Percentiles rank a stretch among this genome's conserved stretches.
phyloP scores from a whole-genome alignment of 2,329 filamentous ascomycete species.

The Cladosporium sp. region DNA sequence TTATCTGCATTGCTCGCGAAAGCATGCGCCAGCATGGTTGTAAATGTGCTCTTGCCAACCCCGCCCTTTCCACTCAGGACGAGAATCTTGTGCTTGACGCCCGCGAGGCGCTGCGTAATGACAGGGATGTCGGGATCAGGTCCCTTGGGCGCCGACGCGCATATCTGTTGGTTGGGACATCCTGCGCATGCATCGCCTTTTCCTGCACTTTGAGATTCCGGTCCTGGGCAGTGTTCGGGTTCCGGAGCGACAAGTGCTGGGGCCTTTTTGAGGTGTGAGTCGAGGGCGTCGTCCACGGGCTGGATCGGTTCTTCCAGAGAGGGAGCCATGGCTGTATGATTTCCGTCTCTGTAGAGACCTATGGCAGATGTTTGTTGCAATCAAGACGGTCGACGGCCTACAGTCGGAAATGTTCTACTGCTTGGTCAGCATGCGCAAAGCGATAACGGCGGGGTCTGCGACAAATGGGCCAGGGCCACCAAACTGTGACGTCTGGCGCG shows the following conservation, averaged over 20 bases:
- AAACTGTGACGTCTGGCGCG: background rate
- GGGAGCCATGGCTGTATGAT: slow-evolving; percentile 61
- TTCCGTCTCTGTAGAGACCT: background rate
- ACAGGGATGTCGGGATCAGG: slow-evolving; percentile 89
- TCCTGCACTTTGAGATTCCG: slow-evolving; percentile 64
- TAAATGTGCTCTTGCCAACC: slow-evolving; percentile 94
- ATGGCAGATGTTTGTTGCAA: background rate
- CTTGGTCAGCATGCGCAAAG: slow-evolving; percentile 5
- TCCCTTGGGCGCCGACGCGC: slow-evolving; percentile 87
- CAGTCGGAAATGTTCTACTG: background rate
- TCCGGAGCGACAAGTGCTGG: slow-evolving; percentile 89
- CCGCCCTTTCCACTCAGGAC: slow-evolving; percentile 92
- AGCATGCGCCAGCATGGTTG: slow-evolving; percentile 77
- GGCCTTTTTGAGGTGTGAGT: slow-evolving; percentile 67
- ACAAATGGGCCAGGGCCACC: background rate
- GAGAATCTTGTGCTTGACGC: slow-evolving; percentile 85
- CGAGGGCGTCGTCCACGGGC: slow-evolving; percentile 53
- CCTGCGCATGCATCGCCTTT: slow-evolving; percentile 79
- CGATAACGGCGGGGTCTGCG: slow-evolving; percentile 9
- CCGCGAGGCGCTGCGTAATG: slow-evolving; percentile 74
- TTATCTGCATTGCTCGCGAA: slow-evolving; percentile 74
- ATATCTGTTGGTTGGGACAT: slow-evolving; percentile 93
- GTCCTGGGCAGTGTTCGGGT: slow-evolving; percentile 91
- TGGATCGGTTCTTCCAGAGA: slow-evolving; percentile 64
- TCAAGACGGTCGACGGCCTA: background rate